phyloP scores from a whole-genome alignment of 1,139 yeast genomes.

The Zygosaccharomyces pseudobailii region DNA sequence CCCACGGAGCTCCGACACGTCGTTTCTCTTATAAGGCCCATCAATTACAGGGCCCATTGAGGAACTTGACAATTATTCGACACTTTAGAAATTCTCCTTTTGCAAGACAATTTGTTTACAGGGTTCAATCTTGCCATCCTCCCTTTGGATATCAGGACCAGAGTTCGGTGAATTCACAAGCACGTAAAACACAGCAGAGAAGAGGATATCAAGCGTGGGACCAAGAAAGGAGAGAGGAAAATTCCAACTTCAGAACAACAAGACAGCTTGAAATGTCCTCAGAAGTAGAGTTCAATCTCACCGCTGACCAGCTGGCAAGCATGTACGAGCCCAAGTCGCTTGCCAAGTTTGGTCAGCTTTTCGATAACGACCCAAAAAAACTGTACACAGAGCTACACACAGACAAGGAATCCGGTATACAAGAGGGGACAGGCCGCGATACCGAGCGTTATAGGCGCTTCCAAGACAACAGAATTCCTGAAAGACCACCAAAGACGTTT shows the following conservation, averaged over 20 bases:
- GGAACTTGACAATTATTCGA: background rate
- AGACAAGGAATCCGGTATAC: slow-evolving; percentile 43
- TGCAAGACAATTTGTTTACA: too few species aligned
- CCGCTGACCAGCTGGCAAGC: slow-evolving; percentile 27
- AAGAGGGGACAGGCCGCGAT: slow-evolving; percentile 34
- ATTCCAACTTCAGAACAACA: background rate
- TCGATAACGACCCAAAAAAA: slow-evolving; percentile 20
- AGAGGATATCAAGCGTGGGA: background rate
- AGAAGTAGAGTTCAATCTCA: slow-evolving; percentile 14
- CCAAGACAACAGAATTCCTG: slow-evolving; percentile 72
- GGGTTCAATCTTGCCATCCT: too few species aligned
- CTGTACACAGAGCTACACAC: slow-evolving; percentile 37
- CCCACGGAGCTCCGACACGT: background rate
- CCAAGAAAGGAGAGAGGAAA: background rate
- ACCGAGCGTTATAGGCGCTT: slow-evolving; percentile 42
- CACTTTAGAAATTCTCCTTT: too few species aligned
- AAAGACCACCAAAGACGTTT: slow-evolving; percentile 61
- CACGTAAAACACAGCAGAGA: background rate
- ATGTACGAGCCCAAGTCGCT: slow-evolving; percentile 38
- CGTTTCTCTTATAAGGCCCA: slow-evolving; percentile 1
- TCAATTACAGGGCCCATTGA: background rate
- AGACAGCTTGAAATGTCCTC: background rate
- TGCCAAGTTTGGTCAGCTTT: slow-evolving; percentile 24
- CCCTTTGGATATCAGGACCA: too few species aligned
- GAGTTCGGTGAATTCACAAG: too few species aligned